Percentiles rank a stretch among this genome's conserved stretches.
These are phyloP conservation scores for Helminthosporium solani DNA, from an alignment of 2,329 filamentous ascomycete species.

Conservation along the genomic window DNA sequence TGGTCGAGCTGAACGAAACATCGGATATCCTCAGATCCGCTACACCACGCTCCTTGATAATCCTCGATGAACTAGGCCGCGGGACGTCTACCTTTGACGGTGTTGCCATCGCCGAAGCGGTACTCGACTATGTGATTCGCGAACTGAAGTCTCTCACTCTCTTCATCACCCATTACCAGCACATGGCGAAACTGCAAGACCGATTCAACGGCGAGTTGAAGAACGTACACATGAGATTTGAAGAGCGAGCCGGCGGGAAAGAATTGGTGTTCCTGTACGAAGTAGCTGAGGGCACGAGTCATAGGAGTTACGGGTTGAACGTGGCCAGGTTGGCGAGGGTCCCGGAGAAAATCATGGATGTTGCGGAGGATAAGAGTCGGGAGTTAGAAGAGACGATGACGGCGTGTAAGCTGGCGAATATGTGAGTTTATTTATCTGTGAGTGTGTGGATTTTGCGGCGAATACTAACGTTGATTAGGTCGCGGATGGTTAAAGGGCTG, in stretches of 20 bases:
- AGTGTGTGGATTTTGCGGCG: background rate
- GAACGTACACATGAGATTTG: constrained; percentile 94
- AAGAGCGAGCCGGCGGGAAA: constrained; percentile 53
- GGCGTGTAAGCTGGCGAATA: constrained; percentile 31
- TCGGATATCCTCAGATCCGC: constrained; percentile 87
- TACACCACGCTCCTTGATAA: constrained; percentile 79
- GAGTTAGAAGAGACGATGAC: constrained; percentile 70
- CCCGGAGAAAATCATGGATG: constrained; percentile 72
- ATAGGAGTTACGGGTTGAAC: constrained; percentile 91
- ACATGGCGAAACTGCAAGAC: constrained; percentile 70
- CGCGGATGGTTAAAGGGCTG: constrained; percentile 21
- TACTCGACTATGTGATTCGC: constrained; percentile 79
- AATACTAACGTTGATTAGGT: constrained; percentile 10
- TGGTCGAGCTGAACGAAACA: constrained; percentile 95
- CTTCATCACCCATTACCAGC: constrained; percentile 98
- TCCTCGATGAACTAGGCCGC: constrained; percentile 90
- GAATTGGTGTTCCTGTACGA: constrained; percentile 95
- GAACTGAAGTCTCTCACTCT: constrained; percentile 76
- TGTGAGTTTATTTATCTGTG: constrained; percentile 27
- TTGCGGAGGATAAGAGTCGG: constrained; percentile 75
- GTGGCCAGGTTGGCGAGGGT: constrained; percentile 84
- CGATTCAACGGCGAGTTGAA: constrained; percentile 67
- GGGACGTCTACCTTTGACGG: constrained; percentile 96
- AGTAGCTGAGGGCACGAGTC: constrained; percentile 84
- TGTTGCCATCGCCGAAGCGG: constrained; percentile 90